Conservation (phyloP, 352 stramenopile genomes). For the Aphanomyces stellatus region DNA sequence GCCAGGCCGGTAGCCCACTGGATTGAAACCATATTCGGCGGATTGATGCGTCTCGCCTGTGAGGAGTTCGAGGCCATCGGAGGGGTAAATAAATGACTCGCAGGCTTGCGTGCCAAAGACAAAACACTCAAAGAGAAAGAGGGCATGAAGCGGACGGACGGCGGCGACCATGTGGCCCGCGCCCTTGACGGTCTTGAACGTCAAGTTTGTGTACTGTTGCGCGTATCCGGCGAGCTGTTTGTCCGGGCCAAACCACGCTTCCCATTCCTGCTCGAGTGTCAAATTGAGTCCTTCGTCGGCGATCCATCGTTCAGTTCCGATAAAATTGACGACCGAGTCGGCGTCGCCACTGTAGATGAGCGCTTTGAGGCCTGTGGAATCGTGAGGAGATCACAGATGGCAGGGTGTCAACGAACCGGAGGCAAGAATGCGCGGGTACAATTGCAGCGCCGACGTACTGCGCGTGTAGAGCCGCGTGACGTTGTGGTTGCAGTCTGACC, state of each 20-base stretch:
- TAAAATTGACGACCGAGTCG: constrained; percentile 78
- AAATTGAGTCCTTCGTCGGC: constrained; percentile 56
- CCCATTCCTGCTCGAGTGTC: constrained; percentile 49
- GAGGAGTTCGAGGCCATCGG: constrained; percentile 32
- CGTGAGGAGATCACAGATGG: not conserved
- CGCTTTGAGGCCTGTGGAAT: constrained; percentile 30
- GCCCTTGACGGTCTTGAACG: constrained; percentile 88
- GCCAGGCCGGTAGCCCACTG: not conserved
- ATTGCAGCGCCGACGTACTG: constrained; percentile 46
- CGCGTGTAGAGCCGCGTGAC: constrained; percentile 46
- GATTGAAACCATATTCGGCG: not conserved
- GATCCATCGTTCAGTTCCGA: constrained; percentile 64
- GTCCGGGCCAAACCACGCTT: constrained; percentile 63
- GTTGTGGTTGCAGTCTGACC: constrained; percentile 59
- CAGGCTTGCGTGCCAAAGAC: constrained; percentile 27
- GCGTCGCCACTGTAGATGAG: constrained; percentile 74
- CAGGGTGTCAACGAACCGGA: not conserved
- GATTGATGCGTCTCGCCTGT: not conserved
- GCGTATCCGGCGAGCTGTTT: constrained; percentile 81
- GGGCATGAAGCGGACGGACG: constrained; percentile 13
- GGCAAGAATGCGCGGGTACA: constrained; percentile 57
- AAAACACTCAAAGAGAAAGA: constrained; percentile 23
- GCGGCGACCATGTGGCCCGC: constrained; percentile 84
- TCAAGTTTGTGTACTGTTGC: constrained; percentile 76
- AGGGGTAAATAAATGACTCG: constrained; percentile 39